These are phyloP conservation scores for Penicillium sp. DNA, from an alignment of 2,329 filamentous ascomycete species.

Conservation along the genomic window DNA sequence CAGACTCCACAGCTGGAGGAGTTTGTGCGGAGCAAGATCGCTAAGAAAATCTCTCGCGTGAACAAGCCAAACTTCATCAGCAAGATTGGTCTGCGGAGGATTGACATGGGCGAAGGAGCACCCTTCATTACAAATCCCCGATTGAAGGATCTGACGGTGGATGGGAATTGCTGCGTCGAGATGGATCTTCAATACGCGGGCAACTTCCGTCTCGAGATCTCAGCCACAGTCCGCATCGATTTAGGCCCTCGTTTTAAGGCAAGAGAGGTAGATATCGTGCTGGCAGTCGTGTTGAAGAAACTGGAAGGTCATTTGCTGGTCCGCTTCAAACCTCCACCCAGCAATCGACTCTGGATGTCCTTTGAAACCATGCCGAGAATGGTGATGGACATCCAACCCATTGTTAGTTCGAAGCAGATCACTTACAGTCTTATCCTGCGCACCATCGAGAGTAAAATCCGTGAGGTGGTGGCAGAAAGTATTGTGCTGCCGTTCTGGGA, in stretches of 20 bases:
- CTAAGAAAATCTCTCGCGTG: conserved; percentile 92
- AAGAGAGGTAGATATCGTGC: conserved; percentile 81
- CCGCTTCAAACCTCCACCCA: conserved; percentile 90
- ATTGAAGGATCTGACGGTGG: conserved; percentile 83
- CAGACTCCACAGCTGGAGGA: conserved; percentile 78
- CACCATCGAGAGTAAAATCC: conserved; percentile 91
- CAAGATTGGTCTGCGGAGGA: conserved; percentile 74
- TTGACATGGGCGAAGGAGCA: conserved; percentile 81
- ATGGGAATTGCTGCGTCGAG: conserved; percentile 85
- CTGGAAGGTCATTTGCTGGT: conserved; percentile 82
- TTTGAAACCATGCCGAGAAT: conserved; percentile 94
- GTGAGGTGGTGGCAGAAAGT: conserved; percentile 89
- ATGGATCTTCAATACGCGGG: conserved; percentile 86
- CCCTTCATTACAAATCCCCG: conserved; percentile 87
- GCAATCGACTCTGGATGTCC: conserved; percentile 92
- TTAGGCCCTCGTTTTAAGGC: conserved; percentile 84
- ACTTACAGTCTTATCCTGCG: conserved; percentile 89
- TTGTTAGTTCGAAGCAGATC: conserved; percentile 92
- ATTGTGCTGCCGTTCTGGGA: conserved; percentile 94
- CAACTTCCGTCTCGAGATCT: conserved; percentile 84
- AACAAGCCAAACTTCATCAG: conserved; percentile 90
- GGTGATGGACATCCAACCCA: conserved; percentile 90
- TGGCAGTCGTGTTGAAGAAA: conserved; percentile 80
- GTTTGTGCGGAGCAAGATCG: conserved; percentile 78
- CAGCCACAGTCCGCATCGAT: conserved; percentile 89